Base-by-base conservation (phyloP, 2,329 filamentous ascomycete genomes). In the Colletotrichum incanum region DNA sequence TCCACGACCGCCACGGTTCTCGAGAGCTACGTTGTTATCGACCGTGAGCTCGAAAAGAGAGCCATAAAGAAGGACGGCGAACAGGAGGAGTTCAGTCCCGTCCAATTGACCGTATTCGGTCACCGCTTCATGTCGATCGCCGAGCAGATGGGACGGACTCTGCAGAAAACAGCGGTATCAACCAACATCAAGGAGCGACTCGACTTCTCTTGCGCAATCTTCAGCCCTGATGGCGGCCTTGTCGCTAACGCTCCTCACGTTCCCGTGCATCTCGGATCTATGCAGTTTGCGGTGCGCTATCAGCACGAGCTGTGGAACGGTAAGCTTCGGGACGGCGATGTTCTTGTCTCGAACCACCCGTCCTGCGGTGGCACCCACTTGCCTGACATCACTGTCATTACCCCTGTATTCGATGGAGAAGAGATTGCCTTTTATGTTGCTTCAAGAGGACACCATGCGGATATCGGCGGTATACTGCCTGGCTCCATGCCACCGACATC, bases 401-500 rank as follows among this genome's bases (percentile, higher is more conserved):
- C 82, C 0, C 83, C 83, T 9, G 79, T 84, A 0, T 81, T 81
- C 1, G 79, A 80, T 26, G 65, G 69, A 0, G 75, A 77, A 0
- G 76, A 80, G 16, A 76, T 80, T 37, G 77, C 80, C n/a, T 81
- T 81, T 61, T 81, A 78, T 8, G 80, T 80, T 0, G 79, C 79
- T 1, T 78, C 77, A 12, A 77, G 79, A 0, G 79, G 79, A 0
- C 79, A 81, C 54, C 80, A 82, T 31, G 80, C 81, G 0, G 82
- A 83, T 3, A 83, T 96, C 74, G 94, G 94, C 14, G 94, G 94
- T 9, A 95, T 95, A 55, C 86, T 94, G 0, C 93, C 94, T 0
- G 94, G 94, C 1, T 94, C 91, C 1, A 96, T 96, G 94, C 94
- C 94, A 2, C 92, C 93, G 1, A 89, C 93, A 72, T 94, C 91